Base-by-base conservation (phyloP, 257 asterid species). In the Solanum chaucha region DNA sequence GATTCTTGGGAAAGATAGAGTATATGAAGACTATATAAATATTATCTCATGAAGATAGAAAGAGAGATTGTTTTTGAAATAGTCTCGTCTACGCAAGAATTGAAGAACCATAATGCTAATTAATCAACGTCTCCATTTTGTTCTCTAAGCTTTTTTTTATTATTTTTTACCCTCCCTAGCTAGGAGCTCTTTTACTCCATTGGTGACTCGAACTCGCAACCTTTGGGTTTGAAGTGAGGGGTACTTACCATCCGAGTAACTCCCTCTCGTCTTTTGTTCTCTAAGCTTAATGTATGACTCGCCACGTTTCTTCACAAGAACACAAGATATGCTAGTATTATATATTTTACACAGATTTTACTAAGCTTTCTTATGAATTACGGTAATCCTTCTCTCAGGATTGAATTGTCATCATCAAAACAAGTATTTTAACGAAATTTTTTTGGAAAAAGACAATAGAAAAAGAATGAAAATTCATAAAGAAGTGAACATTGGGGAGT, bases 71-170 rank as follows among this genome's bases (percentile, higher is more conserved):
- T 58, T 58, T 20, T 20, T 9, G 4, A 20, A 58, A 58, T 14
- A 58, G 1, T 3, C 26, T 20, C 0, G 0, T 0, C 0, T 44
- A 44, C 2, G 1, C 51, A 44, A 44, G 17, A 44, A 44, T 44
- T 44, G 51, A 58, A 58, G 12, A 24, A 24, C 72, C 72, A 65
- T 11, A 24, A 24, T 10, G 72, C 36, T 67, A 28, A 61, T 61
- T 61, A 26, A 26, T 65, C 28, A 65, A 24, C 17, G 10, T 6
- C 5, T 68, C 73, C 2, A 8, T 26, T 28, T 13, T 67, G 6
- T 24, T 64, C 28, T 12, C 26, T 38, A 38, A 38, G 41, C 10
- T 35, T 35, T 5, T 3, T 35, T 5, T 34, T n/a, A n/a, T n/a
- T n/a, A n/a, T n/a, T 30, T 30, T 35, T 35, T 35, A 35, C 36